Evolutionary conservation across 306 rosid genomes (phyloP).

Genomic region (Acmispon strigosus): DNA sequence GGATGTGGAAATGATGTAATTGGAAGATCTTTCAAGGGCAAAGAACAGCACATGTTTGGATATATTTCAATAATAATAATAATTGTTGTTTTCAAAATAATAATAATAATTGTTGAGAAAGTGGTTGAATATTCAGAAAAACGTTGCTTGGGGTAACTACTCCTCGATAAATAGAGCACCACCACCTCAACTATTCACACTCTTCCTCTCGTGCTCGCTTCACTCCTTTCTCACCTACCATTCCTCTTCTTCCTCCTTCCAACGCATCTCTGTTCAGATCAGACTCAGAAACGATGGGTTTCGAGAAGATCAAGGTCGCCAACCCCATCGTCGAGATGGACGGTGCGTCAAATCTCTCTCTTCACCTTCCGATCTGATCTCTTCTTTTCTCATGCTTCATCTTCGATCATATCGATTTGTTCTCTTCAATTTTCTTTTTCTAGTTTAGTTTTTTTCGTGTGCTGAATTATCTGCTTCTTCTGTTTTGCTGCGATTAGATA

Average conservation of each 20-base stretch:
- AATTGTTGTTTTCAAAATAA: too few relatives aligned
- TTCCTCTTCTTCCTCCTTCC: background rate
- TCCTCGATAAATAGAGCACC: background rate
- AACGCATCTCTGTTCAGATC: background rate
- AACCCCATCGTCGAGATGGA: conserved; percentile 99
- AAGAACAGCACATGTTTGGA: background rate
- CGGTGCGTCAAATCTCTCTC: conserved; percentile 37
- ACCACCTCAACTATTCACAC: background rate
- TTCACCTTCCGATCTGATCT: conserved; percentile 1
- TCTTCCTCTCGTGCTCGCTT: background rate
- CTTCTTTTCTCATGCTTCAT: background rate
- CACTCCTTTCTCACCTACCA: conserved; percentile 25
- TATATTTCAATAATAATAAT: background rate
- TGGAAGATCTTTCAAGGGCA: background rate
- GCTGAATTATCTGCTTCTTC: background rate
- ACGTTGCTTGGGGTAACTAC: background rate
- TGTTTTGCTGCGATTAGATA: background rate
- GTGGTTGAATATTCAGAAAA: background rate
- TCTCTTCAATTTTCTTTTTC: background rate
- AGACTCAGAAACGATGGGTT: conserved; percentile 39
- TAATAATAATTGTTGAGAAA: background rate
- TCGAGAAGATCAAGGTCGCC: conserved; percentile 82
- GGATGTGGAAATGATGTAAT: background rate
- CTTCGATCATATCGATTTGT: background rate
- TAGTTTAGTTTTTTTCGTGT: background rate